These are phyloP conservation scores for Tulasnella sp. DNA, from an alignment of 768 basidiomycete species.

Conservation along the genomic window DNA sequence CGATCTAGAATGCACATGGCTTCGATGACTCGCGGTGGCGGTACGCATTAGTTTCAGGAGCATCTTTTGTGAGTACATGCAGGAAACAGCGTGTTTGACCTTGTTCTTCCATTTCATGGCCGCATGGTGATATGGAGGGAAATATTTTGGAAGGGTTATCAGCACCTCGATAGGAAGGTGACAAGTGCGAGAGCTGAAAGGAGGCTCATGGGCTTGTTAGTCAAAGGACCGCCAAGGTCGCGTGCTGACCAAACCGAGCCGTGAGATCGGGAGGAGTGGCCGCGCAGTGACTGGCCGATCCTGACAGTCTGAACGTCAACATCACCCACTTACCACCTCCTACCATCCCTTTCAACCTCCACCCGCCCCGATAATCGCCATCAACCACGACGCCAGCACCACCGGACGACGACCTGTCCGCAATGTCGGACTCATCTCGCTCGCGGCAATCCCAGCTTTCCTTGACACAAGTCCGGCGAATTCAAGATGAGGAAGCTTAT, in stretches of 20 bases:
- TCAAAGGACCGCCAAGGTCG: slow-evolving; percentile 33
- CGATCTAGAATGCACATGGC: background rate
- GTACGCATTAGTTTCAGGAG: background rate
- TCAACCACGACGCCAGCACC: slow-evolving; percentile 6
- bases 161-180: background rate
- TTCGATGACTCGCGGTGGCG: background rate
- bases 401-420: background rate
- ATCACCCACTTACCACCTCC: background rate
- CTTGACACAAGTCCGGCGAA: slow-evolving; percentile 15
- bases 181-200: background rate
- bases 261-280: background rate
- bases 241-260: slow-evolving; percentile 8
- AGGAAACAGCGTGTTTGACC: background rate
- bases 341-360: background rate
- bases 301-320: background rate
- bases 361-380: background rate
- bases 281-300: background rate
- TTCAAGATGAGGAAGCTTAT: slow-evolving; percentile 60
- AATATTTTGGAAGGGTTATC: too few species aligned
- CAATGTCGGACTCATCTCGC: background rate
- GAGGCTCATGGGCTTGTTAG: slow-evolving; percentile 35
- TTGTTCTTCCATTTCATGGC: background rate
- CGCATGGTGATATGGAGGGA: background rate
- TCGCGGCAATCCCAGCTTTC: background rate
- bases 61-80: background rate